Evolutionary conservation across 1,284 basidiomycete species (phyloP).

Genomic region (Malassezia furfur): DNA sequence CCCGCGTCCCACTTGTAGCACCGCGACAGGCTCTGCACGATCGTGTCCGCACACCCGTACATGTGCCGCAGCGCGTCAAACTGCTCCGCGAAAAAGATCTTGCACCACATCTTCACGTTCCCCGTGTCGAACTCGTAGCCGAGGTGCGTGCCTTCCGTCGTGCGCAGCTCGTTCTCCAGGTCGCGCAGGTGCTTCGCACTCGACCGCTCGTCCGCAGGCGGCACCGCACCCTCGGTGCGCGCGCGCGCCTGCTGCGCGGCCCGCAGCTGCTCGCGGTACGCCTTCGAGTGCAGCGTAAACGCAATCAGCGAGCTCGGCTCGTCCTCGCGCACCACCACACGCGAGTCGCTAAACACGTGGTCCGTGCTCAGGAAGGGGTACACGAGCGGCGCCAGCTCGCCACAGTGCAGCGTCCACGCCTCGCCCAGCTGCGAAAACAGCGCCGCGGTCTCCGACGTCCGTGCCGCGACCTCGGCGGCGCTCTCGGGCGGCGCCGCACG

Average conservation of each 20-base stretch:
- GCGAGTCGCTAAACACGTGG: conserved; percentile 79
- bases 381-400: conserved; percentile 53
- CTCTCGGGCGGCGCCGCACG: too few relatives aligned
- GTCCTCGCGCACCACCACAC: conserved; percentile 78
- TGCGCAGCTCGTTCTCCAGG: conserved; percentile 56
- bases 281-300: conserved; percentile 78
- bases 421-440: conserved; percentile 75
- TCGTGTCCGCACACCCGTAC: conserved; percentile 84
- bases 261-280: conserved; percentile 54
- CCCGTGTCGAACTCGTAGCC: conserved; percentile 52
- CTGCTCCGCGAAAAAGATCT: conserved; percentile 90
- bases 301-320: conserved; percentile 98
- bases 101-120: conserved; percentile 82
- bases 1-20: conserved; percentile 93
- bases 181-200: conserved; percentile 49
- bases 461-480: not conserved
- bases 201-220: conserved; percentile 14
- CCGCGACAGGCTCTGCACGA: conserved; percentile 82
- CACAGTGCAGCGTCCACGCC: conserved; percentile 53
- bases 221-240: conserved; percentile 2
- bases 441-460: not conserved
- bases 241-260: conserved; percentile 25
- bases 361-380: conserved; percentile 52
- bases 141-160: conserved; percentile 40
- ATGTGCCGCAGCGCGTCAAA: conserved; percentile 86